Base-by-base conservation (phyloP, 345 rosid genomes). In the Arabidopsis suecica region DNA sequence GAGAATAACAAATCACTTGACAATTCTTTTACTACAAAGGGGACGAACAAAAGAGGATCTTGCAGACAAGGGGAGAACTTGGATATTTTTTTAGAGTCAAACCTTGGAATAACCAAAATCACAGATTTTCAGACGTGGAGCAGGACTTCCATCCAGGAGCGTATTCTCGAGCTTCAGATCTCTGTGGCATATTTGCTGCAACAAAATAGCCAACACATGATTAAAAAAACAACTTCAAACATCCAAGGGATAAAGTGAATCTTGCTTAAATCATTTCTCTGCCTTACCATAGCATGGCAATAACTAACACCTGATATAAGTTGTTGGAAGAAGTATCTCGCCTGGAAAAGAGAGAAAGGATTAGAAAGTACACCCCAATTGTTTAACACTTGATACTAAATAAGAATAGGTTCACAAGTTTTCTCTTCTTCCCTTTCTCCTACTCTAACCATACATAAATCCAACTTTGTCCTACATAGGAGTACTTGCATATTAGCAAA, bases 31-130 rank as follows among this genome's bases (percentile, higher is more conserved):
- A 55, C 37, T 30, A 50, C 61, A 66, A 42, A 41, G 78, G 57
- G 3, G 23, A 28, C 60, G 18, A 66, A 18, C 16, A 57, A 33
- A 49, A 66, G 20, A 23, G 51, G 71, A 66, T 53, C 18, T 41
- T 28, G 68, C 16, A 23, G 37, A 63, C 36, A 65, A 12, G 5
- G 63, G 42, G 3, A 56, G 36, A 41, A 41, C 14, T 23, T 41
- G 8, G 55, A 11, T 9, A 16, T 28, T 20, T 55, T 37, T 6
- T 54, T 7, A 71, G 55, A 37, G 67, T 3, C 50, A 44, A 10
- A 86, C 93, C 91, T 88, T 88, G 12, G 93, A 88, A 81, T 88
- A 88, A 59, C 93, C 91, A 84, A 87, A 88, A 80, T 88, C 93
- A 71, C 93, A 88, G 38, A 88, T 88, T 72, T 88, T 88, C 65